phyloP scores from a whole-genome alignment of 495 filamentous ascomycete genomes.

The Talaromyces thailandensis region DNA sequence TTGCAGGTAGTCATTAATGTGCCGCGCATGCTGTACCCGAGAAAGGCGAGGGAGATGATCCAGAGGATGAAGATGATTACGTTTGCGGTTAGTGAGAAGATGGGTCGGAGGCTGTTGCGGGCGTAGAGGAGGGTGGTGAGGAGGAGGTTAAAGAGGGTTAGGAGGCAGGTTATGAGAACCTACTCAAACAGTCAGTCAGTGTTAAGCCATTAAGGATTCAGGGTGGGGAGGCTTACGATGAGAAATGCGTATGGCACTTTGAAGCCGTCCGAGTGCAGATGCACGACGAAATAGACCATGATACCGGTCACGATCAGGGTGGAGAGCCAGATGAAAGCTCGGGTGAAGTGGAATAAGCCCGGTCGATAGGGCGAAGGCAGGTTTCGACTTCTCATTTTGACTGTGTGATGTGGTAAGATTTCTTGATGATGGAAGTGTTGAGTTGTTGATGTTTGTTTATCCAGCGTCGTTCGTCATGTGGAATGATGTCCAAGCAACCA shows the following conservation, averaged over 20 bases:
- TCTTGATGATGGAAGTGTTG: background rate
- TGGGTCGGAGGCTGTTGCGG: constrained; percentile 46
- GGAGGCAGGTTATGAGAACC: constrained; percentile 47
- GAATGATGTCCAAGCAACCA: background rate
- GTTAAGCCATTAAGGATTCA: background rate
- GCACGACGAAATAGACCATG: constrained; percentile 52
- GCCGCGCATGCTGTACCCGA: constrained; percentile 46
- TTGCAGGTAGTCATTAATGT: constrained; percentile 52
- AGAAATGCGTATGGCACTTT: constrained; percentile 57
- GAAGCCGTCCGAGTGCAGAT: constrained; percentile 44
- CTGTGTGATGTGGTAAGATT: background rate
- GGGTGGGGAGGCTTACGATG: constrained; percentile 34
- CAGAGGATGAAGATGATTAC: constrained; percentile 44
- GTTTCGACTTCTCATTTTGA: background rate
- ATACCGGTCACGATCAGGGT: constrained; percentile 48
- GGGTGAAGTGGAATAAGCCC: constrained; percentile 49
- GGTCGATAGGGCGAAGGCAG: constrained; percentile 32
- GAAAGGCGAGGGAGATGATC: constrained; percentile 45
- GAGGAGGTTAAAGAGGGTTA: constrained; percentile 44
- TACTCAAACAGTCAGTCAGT: constrained; percentile 16
- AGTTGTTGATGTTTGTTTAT: background rate
- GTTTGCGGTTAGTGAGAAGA: constrained; percentile 46
- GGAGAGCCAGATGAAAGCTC: constrained; percentile 41
- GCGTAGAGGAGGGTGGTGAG: constrained; percentile 48
- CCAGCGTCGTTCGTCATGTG: background rate